Evolutionary conservation across 1,139 yeast genomes (phyloP).

Genomic region (Kodamaea sp.): DNA sequence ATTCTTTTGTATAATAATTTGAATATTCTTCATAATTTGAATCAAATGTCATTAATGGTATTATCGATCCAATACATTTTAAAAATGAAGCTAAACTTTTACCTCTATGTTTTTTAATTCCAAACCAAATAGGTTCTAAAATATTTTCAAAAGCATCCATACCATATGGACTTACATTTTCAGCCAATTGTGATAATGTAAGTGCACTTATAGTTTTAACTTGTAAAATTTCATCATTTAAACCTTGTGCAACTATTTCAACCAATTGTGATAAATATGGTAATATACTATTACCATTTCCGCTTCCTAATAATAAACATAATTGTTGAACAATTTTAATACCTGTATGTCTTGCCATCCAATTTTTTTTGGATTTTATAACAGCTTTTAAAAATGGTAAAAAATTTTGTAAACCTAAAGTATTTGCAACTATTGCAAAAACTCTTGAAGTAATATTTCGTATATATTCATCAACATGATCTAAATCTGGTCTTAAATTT

Average conservation of each 20-base stretch:
- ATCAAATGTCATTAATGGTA: slow-evolving; percentile 75
- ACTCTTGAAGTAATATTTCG: slow-evolving; percentile 76
- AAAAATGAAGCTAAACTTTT: slow-evolving; percentile 71
- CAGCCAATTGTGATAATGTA: slow-evolving; percentile 75
- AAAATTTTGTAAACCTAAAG: slow-evolving; percentile 68
- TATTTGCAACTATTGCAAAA: slow-evolving; percentile 79
- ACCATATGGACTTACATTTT: slow-evolving; percentile 86
- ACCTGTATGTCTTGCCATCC: slow-evolving; percentile 91
- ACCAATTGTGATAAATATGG: slow-evolving; percentile 72
- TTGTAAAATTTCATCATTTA: slow-evolving; percentile 68
- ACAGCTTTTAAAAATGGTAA: slow-evolving; percentile 84
- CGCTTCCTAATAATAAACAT: slow-evolving; percentile 65
- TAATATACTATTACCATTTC: slow-evolving; percentile 50
- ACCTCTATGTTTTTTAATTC: slow-evolving; percentile 75
- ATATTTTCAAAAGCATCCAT: slow-evolving; percentile 76
- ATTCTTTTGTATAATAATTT: slow-evolving; percentile 71
- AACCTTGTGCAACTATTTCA: slow-evolving; percentile 53
- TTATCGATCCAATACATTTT: slow-evolving; percentile 72
- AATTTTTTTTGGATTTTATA: slow-evolving; percentile 69
- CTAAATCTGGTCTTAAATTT: slow-evolving; percentile 77
- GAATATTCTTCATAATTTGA: slow-evolving; percentile 63
- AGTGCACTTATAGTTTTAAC: slow-evolving; percentile 70
- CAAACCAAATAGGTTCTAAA: slow-evolving; percentile 78
- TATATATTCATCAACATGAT: slow-evolving; percentile 76
- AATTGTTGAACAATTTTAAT: slow-evolving; percentile 74